Base-by-base conservation (phyloP, 345 rosid genomes). In the Syzygium aromaticum region DNA sequence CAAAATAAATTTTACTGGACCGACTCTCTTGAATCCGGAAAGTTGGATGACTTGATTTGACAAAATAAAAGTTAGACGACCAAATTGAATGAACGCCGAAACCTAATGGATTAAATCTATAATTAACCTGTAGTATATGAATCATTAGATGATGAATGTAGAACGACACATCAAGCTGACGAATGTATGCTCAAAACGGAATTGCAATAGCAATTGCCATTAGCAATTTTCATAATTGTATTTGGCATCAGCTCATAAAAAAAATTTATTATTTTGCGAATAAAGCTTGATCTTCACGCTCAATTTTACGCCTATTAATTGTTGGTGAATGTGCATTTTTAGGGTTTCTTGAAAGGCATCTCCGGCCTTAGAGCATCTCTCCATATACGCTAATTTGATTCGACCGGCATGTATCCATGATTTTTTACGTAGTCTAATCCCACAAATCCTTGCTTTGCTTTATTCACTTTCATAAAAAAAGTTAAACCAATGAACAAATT, bases 1-100 rank as follows among this genome's bases (percentile, higher is more conserved):
- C 11, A 1, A 0, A 16, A 30, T 64, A 30, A 64, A 19, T 16
- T 33, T 67, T 9, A 67, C 2, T 2, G 11, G 21, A 67, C 1
- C 1, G 3, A 1, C 0, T 67, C 1, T 3, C 1, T 1, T 67
- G 21, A 2, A 33, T 67, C 8, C 7, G 0, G 4, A 67, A 33
- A 33, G 3, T 67, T 17, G 1, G 1, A 33, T 17, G 3, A 33
- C 46, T 33, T 67, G 13, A 30, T 17, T 67, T 3, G 5, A 67
- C 3, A 67, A 67, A 4, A 17, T 16, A 33, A 67, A 67, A 33
- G 13, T 4, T 33, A 5, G 46, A 30, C 13, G 3, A 5, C 12
- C 78, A 67, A 30, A 67, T 4, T 8, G 11, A 1, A 30, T 17
- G 46, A 54, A 17, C 4, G 13, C 1, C 33, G 7, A 67, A 67